Percentiles rank a stretch among this genome's conserved stretches.
Conservation (phyloP, 2,329 filamentous ascomycete species). For the Ilyonectria robusta region DNA sequence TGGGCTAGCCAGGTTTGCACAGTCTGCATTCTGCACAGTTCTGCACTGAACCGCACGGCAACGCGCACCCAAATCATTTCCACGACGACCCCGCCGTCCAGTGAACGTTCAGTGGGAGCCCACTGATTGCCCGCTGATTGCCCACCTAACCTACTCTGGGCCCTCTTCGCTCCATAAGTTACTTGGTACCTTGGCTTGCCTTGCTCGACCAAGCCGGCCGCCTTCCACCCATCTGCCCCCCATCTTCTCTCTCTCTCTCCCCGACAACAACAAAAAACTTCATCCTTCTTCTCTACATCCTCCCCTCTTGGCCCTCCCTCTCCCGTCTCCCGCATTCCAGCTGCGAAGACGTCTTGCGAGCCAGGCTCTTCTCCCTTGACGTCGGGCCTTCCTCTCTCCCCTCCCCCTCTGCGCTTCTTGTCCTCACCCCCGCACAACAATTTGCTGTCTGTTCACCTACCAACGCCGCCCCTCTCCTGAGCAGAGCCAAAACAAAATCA, state of each 20-base stretch:
- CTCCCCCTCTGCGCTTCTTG: slow-evolving; percentile 36
- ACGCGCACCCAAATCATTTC: not conserved
- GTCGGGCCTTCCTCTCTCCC: slow-evolving; percentile 31
- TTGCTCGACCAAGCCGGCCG: slow-evolving; percentile 25
- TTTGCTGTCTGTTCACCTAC: slow-evolving; percentile 44
- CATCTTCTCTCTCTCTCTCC: slow-evolving; percentile 43
- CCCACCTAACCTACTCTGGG: slow-evolving; percentile 37
- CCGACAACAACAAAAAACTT: slow-evolving; percentile 47
- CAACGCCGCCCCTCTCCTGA: slow-evolving; percentile 40
- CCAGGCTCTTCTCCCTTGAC: slow-evolving; percentile 28
- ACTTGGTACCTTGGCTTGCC: slow-evolving; percentile 1
- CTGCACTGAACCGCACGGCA: not conserved
- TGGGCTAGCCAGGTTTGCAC: slow-evolving; percentile 12
- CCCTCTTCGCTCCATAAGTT: slow-evolving; percentile 25
- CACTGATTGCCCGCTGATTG: not conserved
- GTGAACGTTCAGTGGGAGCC: slow-evolving; percentile 3
- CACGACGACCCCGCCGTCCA: not conserved
- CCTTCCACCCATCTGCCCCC: slow-evolving; percentile 26
- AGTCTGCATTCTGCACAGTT: not conserved
- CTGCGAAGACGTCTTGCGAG: slow-evolving; percentile 31
- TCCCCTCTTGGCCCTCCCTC: slow-evolving; percentile 32
- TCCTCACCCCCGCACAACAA: slow-evolving; percentile 49
- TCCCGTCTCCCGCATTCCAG: slow-evolving; percentile 30
- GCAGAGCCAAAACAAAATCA: slow-evolving; percentile 47
- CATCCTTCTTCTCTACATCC: slow-evolving; percentile 36